Evolutionary conservation across 108 stramenopile genomes (phyloP).

Genomic region (Nannochloropsis salina): DNA sequence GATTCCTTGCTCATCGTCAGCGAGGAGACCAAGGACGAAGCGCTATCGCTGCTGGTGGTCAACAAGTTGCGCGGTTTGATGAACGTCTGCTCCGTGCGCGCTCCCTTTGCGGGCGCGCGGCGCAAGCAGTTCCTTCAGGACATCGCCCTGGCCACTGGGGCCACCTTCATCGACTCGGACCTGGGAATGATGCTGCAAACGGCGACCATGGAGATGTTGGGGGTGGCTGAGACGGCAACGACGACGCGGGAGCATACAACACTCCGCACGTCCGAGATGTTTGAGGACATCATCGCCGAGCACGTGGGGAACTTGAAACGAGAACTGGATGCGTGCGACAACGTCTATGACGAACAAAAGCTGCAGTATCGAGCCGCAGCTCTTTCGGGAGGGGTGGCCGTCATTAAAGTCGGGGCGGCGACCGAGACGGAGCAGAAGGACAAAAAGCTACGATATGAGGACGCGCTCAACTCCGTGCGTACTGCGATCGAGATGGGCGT

Average conservation of each 20-base stretch:
- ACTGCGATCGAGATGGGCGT: slow-evolving; percentile 84
- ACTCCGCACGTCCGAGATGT: neutral
- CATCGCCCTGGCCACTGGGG: slow-evolving; percentile 94
- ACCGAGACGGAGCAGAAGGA: slow-evolving; percentile 97
- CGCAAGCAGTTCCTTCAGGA: slow-evolving; percentile 89
- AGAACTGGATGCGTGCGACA: neutral
- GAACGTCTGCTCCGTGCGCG: slow-evolving; percentile 32
- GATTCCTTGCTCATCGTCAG: neutral
- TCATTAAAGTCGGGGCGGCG: slow-evolving; percentile 94
- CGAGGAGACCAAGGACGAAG: slow-evolving; percentile 20
- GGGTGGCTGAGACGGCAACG: slow-evolving; percentile 81
- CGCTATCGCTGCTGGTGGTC: slow-evolving; percentile 15
- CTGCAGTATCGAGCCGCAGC: slow-evolving; percentile 84
- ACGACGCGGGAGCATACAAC: slow-evolving; percentile 83
- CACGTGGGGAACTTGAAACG: slow-evolving; percentile 16
- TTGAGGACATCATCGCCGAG: neutral
- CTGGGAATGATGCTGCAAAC: slow-evolving; percentile 87
- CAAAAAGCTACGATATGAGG: slow-evolving; percentile 95
- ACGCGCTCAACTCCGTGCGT: slow-evolving; percentile 87
- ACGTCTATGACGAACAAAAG: slow-evolving; percentile 70
- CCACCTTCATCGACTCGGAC: slow-evolving; percentile 91
- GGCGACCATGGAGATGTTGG: slow-evolving; percentile 81
- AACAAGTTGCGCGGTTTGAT: slow-evolving; percentile 18
- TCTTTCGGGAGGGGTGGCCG: slow-evolving; percentile 90
- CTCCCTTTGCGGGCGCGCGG: slow-evolving; percentile 89